These are phyloP conservation scores for Dinochytrium kinnereticum DNA, from an alignment of 371 early-diverging fungal species.

Conservation along the genomic window DNA sequence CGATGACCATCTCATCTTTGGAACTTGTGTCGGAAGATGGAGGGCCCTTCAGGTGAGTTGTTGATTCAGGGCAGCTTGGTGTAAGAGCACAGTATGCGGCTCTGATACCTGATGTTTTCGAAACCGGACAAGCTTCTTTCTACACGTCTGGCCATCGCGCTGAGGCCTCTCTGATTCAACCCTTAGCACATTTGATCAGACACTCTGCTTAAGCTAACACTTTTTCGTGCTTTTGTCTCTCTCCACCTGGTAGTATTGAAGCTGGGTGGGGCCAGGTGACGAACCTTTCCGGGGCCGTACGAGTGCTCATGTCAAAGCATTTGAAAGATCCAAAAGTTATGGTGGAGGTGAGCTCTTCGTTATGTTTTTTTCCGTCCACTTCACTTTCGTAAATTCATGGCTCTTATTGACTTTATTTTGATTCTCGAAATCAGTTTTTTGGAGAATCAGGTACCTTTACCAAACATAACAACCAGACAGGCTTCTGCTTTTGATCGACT, in stretches of 20 bases:
- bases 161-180: background rate
- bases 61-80: too few species aligned
- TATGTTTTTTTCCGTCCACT: background rate
- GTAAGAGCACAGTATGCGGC: too few species aligned
- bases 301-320: background rate
- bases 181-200: constrained; percentile 35
- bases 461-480: background rate
- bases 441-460: constrained; percentile 9
- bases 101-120: too few species aligned
- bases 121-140: too few species aligned
- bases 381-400: background rate
- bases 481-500: background rate
- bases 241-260: constrained; percentile 11
- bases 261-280: constrained; percentile 11
- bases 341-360: background rate
- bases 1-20: constrained; percentile 1
- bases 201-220: background rate
- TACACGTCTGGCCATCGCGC: too few species aligned
- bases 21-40: background rate
- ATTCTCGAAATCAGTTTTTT: background rate
- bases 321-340: constrained; percentile 17
- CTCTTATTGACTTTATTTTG: background rate
- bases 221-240: too few species aligned
- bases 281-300: background rate
- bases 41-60: background rate